A percentile compares a stretch with the other conserved stretches of the same genome.
Conservation (phyloP, 2,329 filamentous ascomycete species). For the Aspergillus sp. region DNA sequence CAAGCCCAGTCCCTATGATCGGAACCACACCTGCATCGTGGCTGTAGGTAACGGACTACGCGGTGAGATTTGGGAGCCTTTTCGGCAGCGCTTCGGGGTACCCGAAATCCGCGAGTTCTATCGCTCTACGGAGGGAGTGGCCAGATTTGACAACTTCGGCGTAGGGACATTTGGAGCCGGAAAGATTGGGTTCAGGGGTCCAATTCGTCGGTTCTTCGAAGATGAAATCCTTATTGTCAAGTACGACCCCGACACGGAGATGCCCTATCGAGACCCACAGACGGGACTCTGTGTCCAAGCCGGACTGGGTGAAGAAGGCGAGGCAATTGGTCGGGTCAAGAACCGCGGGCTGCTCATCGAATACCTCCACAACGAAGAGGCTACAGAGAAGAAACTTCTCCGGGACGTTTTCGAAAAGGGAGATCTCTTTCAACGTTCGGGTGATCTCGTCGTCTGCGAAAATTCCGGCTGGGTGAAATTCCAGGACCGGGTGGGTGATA, state of each 20-base stretch:
- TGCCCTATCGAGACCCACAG: slow-evolving; percentile 35
- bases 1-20: slow-evolving; percentile 39
- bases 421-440: slow-evolving; percentile 39
- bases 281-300: slow-evolving; percentile 38
- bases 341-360: slow-evolving; percentile 33
- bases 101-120: slow-evolving; percentile 44
- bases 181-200: slow-evolving; percentile 38
- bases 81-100: slow-evolving; percentile 37
- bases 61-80: slow-evolving; percentile 42
- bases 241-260: slow-evolving; percentile 35
- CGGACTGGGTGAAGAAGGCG: slow-evolving; percentile 34
- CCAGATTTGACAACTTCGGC: slow-evolving; percentile 40
- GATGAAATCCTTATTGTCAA: slow-evolving; percentile 37
- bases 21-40: slow-evolving; percentile 37
- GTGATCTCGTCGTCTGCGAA: slow-evolving; percentile 38
- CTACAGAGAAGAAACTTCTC: slow-evolving; percentile 39
- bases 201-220: slow-evolving; percentile 33
- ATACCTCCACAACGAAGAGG: slow-evolving; percentile 35
- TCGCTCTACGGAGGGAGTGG: slow-evolving; percentile 40
- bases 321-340: slow-evolving; percentile 39
- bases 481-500: slow-evolving; percentile 37
- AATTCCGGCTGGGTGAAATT: slow-evolving; percentile 38
- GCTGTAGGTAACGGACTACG: slow-evolving; percentile 43
- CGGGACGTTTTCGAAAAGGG: slow-evolving; percentile 40
- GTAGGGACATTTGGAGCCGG: slow-evolving; percentile 35